Conservation (phyloP, 805 yeast genomes). For the Candida silvicultrix region DNA sequence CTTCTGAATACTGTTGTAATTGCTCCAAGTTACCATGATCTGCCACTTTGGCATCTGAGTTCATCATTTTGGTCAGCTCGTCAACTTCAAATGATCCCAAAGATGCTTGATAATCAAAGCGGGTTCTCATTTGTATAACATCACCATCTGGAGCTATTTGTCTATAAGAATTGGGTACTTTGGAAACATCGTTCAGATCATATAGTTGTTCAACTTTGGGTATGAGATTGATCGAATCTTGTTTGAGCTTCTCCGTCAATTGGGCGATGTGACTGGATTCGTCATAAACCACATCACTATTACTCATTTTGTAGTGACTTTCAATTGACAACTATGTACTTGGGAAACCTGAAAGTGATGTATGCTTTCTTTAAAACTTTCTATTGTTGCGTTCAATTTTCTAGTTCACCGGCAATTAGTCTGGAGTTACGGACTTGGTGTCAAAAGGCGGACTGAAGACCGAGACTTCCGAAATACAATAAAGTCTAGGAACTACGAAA, state of each 20-base stretch:
- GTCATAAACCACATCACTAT: neutral
- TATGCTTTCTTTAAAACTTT: no score
- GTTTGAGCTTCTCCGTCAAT: neutral
- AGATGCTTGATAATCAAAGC: constrained; percentile 19
- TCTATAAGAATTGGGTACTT: neutral
- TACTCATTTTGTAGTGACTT: neutral
- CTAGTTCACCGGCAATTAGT: no score
- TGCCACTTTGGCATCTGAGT: neutral
- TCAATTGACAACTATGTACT: no score
- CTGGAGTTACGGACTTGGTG: no score
- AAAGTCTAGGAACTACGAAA: no score
- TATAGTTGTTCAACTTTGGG: neutral
- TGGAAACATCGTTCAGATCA: neutral
- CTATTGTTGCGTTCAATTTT: no score
- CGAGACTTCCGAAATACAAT: no score
- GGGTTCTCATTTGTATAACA: constrained; percentile 13
- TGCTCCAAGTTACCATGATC: constrained; percentile 7
- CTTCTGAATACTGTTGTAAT: constrained; percentile 7
- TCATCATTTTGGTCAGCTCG: constrained; percentile 2
- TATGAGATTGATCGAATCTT: neutral
- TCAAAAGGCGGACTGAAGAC: no score
- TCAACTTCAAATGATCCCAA: constrained; percentile 11
- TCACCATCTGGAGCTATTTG: constrained; percentile 17
- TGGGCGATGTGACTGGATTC: neutral
- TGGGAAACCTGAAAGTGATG: no score